phyloP scores from a whole-genome alignment of 768 basidiomycete species.

The Suillus bovinus region DNA sequence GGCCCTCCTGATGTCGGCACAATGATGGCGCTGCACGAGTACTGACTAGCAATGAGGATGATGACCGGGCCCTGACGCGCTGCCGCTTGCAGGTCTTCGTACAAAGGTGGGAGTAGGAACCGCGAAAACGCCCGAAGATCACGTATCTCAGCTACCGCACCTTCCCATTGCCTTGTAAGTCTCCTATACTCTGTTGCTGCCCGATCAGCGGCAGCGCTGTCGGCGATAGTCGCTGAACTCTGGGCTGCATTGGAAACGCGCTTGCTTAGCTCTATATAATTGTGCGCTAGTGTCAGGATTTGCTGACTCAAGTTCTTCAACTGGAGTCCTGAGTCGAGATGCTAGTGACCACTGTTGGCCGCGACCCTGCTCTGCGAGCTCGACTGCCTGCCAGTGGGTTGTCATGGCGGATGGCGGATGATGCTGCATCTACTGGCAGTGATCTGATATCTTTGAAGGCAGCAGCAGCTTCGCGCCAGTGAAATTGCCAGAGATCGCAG shows the following conservation, averaged over 20 bases:
- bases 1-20: neutral
- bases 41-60: neutral
- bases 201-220: neutral
- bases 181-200: neutral
- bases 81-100: neutral
- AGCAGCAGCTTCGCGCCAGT: neutral
- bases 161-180: neutral
- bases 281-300: neutral
- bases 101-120: neutral
- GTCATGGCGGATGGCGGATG: constrained; percentile 16
- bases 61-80: neutral
- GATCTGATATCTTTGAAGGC: neutral
- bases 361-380: constrained; percentile 24
- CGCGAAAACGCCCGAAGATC: no score
- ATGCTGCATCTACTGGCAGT: constrained; percentile 5
- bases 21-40: neutral
- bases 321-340: constrained; percentile 22
- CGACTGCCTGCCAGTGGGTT: constrained; percentile 19
- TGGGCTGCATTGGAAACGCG: neutral
- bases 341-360: constrained; percentile 30
- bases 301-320: constrained; percentile 19
- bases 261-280: neutral
- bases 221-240: neutral
- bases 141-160: neutral
- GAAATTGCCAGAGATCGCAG: neutral